These are phyloP conservation scores for Diaporthe amygdali DNA, from an alignment of 2,329 filamentous ascomycete genomes.

Conservation along the genomic window DNA sequence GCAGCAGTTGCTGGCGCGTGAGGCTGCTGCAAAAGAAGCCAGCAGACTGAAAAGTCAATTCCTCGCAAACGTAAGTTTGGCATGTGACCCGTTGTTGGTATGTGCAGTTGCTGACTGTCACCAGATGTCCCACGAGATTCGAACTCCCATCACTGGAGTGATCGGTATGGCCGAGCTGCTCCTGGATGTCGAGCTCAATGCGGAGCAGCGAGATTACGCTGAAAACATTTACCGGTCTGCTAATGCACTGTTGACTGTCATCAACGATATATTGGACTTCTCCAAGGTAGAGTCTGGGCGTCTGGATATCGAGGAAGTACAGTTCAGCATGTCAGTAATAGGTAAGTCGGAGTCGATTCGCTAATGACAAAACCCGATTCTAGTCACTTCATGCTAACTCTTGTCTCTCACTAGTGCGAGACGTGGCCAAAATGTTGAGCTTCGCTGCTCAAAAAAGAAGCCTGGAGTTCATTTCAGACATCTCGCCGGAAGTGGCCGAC, in stretches of 20 bases:
- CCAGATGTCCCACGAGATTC: conserved; percentile 69
- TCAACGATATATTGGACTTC: conserved; percentile 72
- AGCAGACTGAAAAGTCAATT: conserved; percentile 82
- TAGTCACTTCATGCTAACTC: background rate
- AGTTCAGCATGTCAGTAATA: conserved; percentile 27
- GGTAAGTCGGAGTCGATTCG: background rate
- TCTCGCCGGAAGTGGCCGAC: conserved; percentile 65
- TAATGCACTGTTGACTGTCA: conserved; percentile 62
- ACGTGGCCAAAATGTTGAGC: conserved; percentile 86
- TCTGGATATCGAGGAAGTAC: conserved; percentile 54
- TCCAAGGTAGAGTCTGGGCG: conserved; percentile 66
- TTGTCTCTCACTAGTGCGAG: conserved; percentile 61
- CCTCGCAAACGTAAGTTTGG: conserved; percentile 62
- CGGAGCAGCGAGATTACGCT: conserved; percentile 61
- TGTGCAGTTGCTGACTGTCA: conserved; percentile 42
- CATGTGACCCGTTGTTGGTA: too few relatives aligned
- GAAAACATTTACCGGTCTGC: conserved; percentile 65
- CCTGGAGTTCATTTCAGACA: conserved; percentile 71
- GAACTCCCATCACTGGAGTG: conserved; percentile 70
- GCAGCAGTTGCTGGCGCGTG: conserved; percentile 72
- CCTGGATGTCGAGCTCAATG: conserved; percentile 55
- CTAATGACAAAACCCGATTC: too few relatives aligned
- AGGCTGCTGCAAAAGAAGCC: conserved; percentile 79
- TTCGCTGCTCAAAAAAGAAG: conserved; percentile 85
- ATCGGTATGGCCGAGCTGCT: conserved; percentile 61